Base-by-base conservation (phyloP, 169 alveolate genomes). In the Theileria annulata region DNA sequence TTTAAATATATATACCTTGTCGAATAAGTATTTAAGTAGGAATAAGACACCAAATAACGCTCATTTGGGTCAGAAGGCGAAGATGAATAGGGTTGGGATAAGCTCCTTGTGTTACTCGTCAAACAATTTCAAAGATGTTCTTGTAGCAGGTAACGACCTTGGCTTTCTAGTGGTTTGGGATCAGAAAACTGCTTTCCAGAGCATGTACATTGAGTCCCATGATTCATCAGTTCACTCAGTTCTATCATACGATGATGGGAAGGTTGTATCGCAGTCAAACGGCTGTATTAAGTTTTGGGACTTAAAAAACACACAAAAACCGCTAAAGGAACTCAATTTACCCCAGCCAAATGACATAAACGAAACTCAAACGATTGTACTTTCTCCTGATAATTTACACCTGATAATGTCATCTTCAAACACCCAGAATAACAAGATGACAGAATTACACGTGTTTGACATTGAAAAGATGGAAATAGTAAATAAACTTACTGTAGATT, bases 101-200 rank as follows among this genome's bases (percentile, higher is more conserved):
- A 13, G 48, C 12, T 63, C 70, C 3, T 69, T 83, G 28, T 75
- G 86, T 51, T 71, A 21, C 58, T 51, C 80, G 2, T 17, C 35
- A 17, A 15, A 68, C 0, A 70, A 54, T 35, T 54, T 74, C 19
- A 28, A 23, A 17, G 17, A 19, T 9, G 17, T 25, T 37, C 51
- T 83, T n/a, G 66, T 83, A 9, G 90, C 77, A 3, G 90, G 86
- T 9, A 76, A 77, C 13, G 90, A 76, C 23, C 54, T 49, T 13
- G 90, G 90, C 13, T 23, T 25, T 15, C 27, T 83, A 10, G 56
- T 75, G 15, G 74, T 72, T 15, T 83, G 90, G 90, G 90, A 83
- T 42, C 28, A 56, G 10, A 31, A 84, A 15, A 83, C 82, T 28
- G 69, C 77, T n/a, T 21, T 47, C 23, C 83, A 75, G n/a, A 72